phyloP scores from a whole-genome alignment of 208 protist genomes.

The Trypanosoma avium region DNA sequence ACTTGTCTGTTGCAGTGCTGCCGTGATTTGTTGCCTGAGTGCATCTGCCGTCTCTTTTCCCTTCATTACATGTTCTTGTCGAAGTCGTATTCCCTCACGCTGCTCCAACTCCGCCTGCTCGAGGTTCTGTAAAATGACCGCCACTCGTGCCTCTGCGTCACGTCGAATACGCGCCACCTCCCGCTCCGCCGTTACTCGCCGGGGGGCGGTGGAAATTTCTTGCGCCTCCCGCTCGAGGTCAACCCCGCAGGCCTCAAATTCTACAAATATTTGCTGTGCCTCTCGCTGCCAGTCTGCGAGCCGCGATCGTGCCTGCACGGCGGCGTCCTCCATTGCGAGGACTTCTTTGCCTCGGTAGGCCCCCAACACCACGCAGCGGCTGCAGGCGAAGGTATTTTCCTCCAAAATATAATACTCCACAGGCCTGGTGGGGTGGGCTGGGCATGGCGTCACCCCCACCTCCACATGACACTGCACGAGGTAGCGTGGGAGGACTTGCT shows the following conservation, averaged over 20 bases:
- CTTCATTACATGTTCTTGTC: slow-evolving; percentile 34
- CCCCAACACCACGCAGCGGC: slow-evolving; percentile 67
- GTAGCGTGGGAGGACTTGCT: slow-evolving; percentile 64
- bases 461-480: slow-evolving; percentile 68
- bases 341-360: slow-evolving; percentile 52
- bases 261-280: slow-evolving; percentile 36
- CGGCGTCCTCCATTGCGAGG: slow-evolving; percentile 58
- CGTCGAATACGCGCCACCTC: slow-evolving; percentile 61
- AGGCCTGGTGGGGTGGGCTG: slow-evolving; percentile 48
- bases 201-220: slow-evolving; percentile 39
- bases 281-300: slow-evolving; percentile 51
- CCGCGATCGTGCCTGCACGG: slow-evolving; percentile 42
- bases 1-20: slow-evolving; percentile 25
- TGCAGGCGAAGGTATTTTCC: slow-evolving; percentile 63
- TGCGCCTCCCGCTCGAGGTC: slow-evolving; percentile 43
- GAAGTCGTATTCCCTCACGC: slow-evolving; percentile 34
- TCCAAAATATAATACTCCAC: slow-evolving; percentile 79
- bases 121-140: slow-evolving; percentile 31
- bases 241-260: slow-evolving; percentile 43
- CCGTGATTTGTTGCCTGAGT: slow-evolving; percentile 33
- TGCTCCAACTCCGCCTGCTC: slow-evolving; percentile 50
- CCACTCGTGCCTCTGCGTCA: slow-evolving; percentile 59
- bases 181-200: slow-evolving; percentile 43
- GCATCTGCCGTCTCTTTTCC: slow-evolving; percentile 30
- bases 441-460: slow-evolving; percentile 50